Evolutionary conservation across 176 grass and related monocot species (phyloP).

Genomic region (Hyparrhenia diplandra): DNA sequence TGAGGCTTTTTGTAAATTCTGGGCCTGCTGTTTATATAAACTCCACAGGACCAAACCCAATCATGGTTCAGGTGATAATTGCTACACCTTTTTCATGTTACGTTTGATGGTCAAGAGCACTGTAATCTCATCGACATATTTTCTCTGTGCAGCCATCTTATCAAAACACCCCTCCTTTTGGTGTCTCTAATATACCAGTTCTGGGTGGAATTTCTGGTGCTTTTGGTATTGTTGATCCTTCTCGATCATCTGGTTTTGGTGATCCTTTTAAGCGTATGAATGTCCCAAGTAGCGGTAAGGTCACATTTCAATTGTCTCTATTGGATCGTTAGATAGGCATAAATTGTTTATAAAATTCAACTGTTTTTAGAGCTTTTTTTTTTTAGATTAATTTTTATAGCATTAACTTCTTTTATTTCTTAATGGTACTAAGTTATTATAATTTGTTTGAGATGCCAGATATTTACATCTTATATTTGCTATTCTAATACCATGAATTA

Average conservation of each 20-base stretch:
- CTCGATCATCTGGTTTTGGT: conserved; percentile 34
- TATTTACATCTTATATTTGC: neutral
- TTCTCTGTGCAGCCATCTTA: conserved; percentile 64
- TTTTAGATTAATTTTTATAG: no score
- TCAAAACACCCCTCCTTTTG: conserved; percentile 57
- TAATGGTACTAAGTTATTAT: neutral
- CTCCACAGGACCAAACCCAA: conserved; percentile 82
- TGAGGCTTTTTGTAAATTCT: conserved; percentile 81
- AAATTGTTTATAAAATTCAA: neutral
- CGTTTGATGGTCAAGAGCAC: neutral
- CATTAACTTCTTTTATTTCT: neutral
- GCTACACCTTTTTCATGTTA: neutral
- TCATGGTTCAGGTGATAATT: conserved; percentile 94
- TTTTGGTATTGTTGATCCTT: conserved; percentile 57
- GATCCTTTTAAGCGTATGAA: conserved; percentile 18
- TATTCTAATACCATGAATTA: conserved; percentile 1
- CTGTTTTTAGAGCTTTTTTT: no score
- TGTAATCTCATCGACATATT: conserved; percentile 5
- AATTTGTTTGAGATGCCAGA: neutral
- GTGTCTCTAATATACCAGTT: conserved; percentile 49
- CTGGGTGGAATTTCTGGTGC: conserved; percentile 56
- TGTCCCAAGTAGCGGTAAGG: conserved; percentile 42
- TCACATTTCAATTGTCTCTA: conserved; percentile 14
- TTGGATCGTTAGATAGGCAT: neutral
- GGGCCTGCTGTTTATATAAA: conserved; percentile 89